phyloP scores from a whole-genome alignment of 345 rosid species.

The Eucalyptus shirleyi region DNA sequence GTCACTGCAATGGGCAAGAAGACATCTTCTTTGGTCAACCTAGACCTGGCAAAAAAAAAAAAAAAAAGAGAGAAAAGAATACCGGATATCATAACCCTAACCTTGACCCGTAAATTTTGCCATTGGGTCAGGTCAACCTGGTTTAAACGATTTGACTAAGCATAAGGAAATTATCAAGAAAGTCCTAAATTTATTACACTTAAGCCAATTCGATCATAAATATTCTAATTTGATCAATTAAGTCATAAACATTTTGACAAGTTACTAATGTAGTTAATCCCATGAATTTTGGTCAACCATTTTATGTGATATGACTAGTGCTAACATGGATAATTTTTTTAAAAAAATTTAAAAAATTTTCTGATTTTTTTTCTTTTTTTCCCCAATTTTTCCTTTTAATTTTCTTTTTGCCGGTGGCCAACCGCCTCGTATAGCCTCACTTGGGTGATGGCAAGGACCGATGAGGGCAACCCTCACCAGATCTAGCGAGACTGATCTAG shows the following conservation, averaged over 20 bases:
- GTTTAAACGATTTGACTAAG: not conserved
- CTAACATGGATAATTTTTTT: too few relatives aligned
- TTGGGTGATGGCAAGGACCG: not conserved
- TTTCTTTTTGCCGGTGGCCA: not conserved
- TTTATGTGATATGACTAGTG: too few relatives aligned
- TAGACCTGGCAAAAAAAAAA: not conserved
- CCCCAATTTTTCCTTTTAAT: accelerated
- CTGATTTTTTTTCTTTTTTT: too few relatives aligned
- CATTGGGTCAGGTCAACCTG: not conserved
- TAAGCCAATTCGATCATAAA: not conserved
- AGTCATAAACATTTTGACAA: not conserved
- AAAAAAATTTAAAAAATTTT: too few relatives aligned
- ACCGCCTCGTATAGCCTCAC: not conserved
- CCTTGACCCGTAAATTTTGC: not conserved
- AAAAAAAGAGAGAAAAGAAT: too few relatives aligned
- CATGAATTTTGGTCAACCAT: accelerated
- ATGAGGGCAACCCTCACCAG: not conserved
- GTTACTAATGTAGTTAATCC: too few relatives aligned
- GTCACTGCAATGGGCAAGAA: not conserved
- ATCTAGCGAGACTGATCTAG: not conserved
- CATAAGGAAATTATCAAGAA: not conserved
- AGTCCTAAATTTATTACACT: accelerated
- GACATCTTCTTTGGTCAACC: not conserved
- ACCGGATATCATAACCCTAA: not conserved
- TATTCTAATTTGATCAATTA: too few relatives aligned